phyloP scores from a whole-genome alignment of 2,329 filamentous ascomycete genomes.

The Botryotinia convoluta region DNA sequence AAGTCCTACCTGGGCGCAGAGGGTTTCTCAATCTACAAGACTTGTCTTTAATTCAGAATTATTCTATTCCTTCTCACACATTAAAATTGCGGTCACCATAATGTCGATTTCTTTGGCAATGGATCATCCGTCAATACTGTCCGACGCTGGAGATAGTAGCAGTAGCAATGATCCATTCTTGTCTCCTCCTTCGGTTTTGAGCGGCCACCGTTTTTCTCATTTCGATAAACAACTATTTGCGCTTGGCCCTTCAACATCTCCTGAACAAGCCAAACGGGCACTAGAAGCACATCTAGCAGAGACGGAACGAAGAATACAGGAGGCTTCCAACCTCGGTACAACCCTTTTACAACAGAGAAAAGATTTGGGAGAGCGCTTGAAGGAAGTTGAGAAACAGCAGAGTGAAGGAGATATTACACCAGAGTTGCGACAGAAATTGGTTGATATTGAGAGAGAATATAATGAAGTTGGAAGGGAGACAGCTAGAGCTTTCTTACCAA shows the following conservation, averaged over 20 bases:
- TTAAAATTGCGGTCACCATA: conserved; percentile 35
- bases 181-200: conserved; percentile 49
- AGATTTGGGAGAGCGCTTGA: conserved; percentile 75
- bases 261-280: conserved; percentile 81
- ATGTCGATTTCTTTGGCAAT: conserved; percentile 34
- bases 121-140: conserved; percentile 31
- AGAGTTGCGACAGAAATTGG: conserved; percentile 77
- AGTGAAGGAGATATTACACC: conserved; percentile 75
- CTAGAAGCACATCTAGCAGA: conserved; percentile 90
- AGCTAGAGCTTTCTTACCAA: conserved; percentile 81
- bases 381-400: conserved; percentile 78
- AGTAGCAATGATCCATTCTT: conserved; percentile 55
- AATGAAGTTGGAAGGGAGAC: conserved; percentile 90
- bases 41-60: conserved; percentile 4
- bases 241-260: conserved; percentile 72
- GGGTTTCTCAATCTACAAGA: conserved; percentile 17
- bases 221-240: conserved; percentile 81
- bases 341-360: conserved; percentile 83
- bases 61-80: conserved; percentile 2
- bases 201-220: conserved; percentile 73
- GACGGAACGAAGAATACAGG: conserved; percentile 85
- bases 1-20: conserved; percentile 20
- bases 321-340: conserved; percentile 85
- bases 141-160: conserved; percentile 26
- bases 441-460: conserved; percentile 90